Evolutionary conservation across 768 basidiomycete species (phyloP), one percentile per base, ranked within the genome.

Genomic region (Dendrothele bispora): DNA sequence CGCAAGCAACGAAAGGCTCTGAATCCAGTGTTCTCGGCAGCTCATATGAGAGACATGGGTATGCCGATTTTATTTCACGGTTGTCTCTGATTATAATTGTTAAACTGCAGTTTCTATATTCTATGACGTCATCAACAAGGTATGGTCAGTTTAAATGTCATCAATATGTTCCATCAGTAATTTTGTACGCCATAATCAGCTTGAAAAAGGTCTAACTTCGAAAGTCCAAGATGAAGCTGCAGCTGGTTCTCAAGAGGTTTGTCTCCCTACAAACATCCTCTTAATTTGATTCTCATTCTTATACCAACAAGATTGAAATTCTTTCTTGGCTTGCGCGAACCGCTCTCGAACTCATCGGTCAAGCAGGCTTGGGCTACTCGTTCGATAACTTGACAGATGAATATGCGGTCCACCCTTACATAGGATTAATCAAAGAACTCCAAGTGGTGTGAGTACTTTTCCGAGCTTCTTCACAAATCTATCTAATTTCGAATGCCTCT

Each of bases 261-360:
- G n/a, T 10, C 3, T 14, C 7, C 3, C 14, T 24, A 7, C 28
- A 3, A 25, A 27, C 6, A 5, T 25, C 3, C 3, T 15, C 22
- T 17, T 15, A 6, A 25, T 14, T 8, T 20, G 5, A 20, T 20
- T 40, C 37, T 7, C 4, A 30, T 7, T 36, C 17, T 21, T 32
- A 15, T n/a, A n/a, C n/a, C n/a, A n/a, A n/a, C n/a, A 51, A 66
- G 50, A 49, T 63, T 30, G 59, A 71, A 21, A 49, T 72, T 28
- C 48, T 70, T 27, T 39, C 43, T 3, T 72, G 68, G 69, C 58
- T 67, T 55, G 58, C 61, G n/a, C 62, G 70, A 11, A 59, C 65
- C 14, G 62, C 70, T 14, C 58, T 72, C 21, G 70, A 72, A 40
- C 52, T 71, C 27, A 62, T 73, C 30, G 69, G 68, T 3, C 65